Evolutionary conservation across 1,139 yeast species (phyloP).

Genomic region (Lodderomyces orthopsilosis): DNA sequence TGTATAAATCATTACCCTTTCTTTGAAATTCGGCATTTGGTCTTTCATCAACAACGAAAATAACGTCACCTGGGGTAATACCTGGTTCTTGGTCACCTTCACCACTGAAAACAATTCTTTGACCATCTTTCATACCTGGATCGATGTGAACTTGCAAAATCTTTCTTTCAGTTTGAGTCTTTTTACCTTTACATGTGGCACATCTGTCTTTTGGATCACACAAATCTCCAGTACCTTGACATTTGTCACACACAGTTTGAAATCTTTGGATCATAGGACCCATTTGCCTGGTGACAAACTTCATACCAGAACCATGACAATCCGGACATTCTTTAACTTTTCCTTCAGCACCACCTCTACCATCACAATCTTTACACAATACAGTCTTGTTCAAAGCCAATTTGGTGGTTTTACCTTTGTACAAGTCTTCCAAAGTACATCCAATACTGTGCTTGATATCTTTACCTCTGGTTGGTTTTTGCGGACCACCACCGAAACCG

Average conservation of each 20-base stretch:
- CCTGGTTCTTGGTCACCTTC: constrained; percentile 98
- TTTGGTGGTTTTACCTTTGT: constrained; percentile 93
- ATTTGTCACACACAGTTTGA: constrained; percentile 90
- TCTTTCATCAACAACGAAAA: constrained; percentile 86
- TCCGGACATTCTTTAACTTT: constrained; percentile 81
- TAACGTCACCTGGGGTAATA: constrained; percentile 93
- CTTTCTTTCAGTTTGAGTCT: constrained; percentile 84
- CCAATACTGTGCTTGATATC: constrained; percentile 87
- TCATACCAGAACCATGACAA: constrained; percentile 90
- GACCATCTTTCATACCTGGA: constrained; percentile 97
- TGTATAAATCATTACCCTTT: constrained; percentile 84
- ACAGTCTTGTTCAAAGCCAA: constrained; percentile 91
- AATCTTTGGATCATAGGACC: constrained; percentile 99
- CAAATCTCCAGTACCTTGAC: constrained; percentile 91
- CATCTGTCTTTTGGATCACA: constrained; percentile 88
- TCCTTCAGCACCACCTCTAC: constrained; percentile 95
- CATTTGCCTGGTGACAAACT: constrained; percentile 95
- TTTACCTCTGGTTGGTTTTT: constrained; percentile 86
- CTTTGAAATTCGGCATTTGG: constrained; percentile 79
- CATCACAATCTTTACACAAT: constrained; percentile 84
- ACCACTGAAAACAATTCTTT: constrained; percentile 84
- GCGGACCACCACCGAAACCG: constrained; percentile 59
- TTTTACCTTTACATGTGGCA: constrained; percentile 84
- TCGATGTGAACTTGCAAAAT: constrained; percentile 91
- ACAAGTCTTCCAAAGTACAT: constrained; percentile 88